These are phyloP conservation scores for Vigna trinervia DNA, from an alignment of 306 rosid genomes.

Conservation along the genomic window DNA sequence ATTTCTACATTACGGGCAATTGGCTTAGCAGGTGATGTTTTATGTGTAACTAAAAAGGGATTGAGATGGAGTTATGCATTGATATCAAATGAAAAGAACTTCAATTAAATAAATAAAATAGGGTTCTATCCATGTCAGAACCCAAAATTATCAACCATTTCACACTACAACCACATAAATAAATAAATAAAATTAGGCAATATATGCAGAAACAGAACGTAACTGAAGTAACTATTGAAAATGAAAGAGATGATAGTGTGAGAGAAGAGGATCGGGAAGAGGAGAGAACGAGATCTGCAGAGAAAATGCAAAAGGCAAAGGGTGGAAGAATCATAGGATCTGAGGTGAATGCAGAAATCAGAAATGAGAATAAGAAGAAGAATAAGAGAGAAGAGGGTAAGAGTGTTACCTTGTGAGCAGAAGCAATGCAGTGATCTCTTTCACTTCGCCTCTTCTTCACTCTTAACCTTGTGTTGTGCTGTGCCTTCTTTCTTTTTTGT, in stretches of 20 bases:
- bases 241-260: neutral
- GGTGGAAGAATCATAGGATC: neutral
- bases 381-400: neutral
- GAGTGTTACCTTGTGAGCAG: slow-evolving; percentile 39
- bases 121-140: slow-evolving; percentile 29
- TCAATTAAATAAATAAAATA: slow-evolving; percentile 4
- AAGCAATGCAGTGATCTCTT: slow-evolving; percentile 30
- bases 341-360: neutral
- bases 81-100: neutral
- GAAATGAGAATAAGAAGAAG: neutral
- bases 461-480: neutral
- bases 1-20: slow-evolving; percentile 8
- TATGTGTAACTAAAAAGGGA: neutral
- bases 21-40: neutral
- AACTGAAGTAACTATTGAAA: neutral
- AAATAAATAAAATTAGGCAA: neutral
- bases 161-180: neutral
- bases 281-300: slow-evolving; percentile 51
- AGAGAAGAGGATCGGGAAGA: slow-evolving; percentile 16
- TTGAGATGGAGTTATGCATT: neutral
- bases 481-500: neutral
- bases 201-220: neutral
- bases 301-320: neutral
- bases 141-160: slow-evolving; percentile 35
- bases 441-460: neutral